Evolutionary conservation across 2,329 filamentous ascomycete species (phyloP), one percentile per base, ranked within the genome.

Genomic region (Talaromyces sp.): DNA sequence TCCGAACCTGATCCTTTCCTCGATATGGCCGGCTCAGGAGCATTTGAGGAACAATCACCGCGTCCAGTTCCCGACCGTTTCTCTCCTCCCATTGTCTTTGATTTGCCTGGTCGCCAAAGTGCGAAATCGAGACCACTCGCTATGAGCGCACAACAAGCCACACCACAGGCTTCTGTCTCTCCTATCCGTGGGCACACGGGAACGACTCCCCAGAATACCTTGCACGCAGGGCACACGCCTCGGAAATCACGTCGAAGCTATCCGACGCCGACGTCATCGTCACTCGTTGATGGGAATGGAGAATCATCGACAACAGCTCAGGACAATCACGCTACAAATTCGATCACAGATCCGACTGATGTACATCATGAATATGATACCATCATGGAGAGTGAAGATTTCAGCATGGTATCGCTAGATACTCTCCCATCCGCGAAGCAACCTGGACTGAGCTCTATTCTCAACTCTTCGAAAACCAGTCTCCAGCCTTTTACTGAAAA

Each of bases 331-430:
- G 62, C 65, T 16, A 40, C n/a, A 33, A 25, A 18, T n/a, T 25
- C 48, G 6, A 40, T 64, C 50, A 64, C 63, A 25, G 74, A 80
- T 60, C 75, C 76, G 31, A 78, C 73, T 4, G 73, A 79, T 31
- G 76, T 79, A 18, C 74, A 80, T 60, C 71, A 72, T 42, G 81
- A 82, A 50, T 82, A 81, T 64, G 82, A 84, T 68, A 82, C 82
- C 1, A 82, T 84, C 21, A 76, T 84, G 66, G 82, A 84, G 70
- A 84, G 82, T 66, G 82, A 84, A 73, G 82, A 80, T 2, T 84
- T 84, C 64, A 84, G 81, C 63, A 83, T 84, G 81, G 82, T 84
- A 54, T 84, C 83, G 12, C 71, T 84, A 50, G 79, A 83, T 63
- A 82, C 82, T 2, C 71, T 84, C 23, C 81, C 81, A 5, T 84